Evolutionary conservation across 164 flowering plant species (phyloP), one percentile per base, ranked within the genome.

Genomic region (Liriodendron chinense): DNA sequence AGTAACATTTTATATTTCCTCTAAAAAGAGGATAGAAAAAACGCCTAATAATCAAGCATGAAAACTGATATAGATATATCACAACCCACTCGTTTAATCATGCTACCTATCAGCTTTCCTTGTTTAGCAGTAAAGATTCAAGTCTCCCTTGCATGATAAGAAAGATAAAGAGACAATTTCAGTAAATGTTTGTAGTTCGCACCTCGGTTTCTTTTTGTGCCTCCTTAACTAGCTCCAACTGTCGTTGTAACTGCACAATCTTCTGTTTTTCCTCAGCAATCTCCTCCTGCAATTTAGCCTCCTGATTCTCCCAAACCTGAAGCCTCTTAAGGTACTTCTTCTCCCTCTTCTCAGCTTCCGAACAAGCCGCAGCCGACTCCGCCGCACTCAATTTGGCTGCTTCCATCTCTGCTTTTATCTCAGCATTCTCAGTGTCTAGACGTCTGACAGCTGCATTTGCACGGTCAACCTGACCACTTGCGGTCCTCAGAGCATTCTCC

Each of bases 351-450:
- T 92, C 91, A 75, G 87, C 91, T 83, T 93, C 94, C 80, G 91
- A 80, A 77, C 94, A 89, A 8, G 91, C 79, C 6, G 78, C 84
- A 18, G 84, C 94, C 3, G 98, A 94, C 81, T 96, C 99, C 68
- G 94, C 84, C 9, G 98, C 96, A 86, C 97, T 96, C 76, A 96
- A 79, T 77, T 94, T 96, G n/a, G 92, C 90, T 66, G 97, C 98
- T 84, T 94, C 98, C 96, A 94, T 91, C 85, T 96, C 99, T 22
- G 99, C 98, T 79, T 89, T 88, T 34, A 96, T 90, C 81, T 96
- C 98, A 1, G 99, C 99, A 88, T 96, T 96, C 84, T 94, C 99
- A 48, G 75, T 86, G 84, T 96, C 98, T 76, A 96, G 94, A 70
- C 86, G 82, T 74, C 92, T 86, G 64, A 92, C 97, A 75, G 89